These are phyloP conservation scores for Puccinia triticina DNA, from an alignment of 1,284 basidiomycete genomes.

Conservation along the genomic window DNA sequence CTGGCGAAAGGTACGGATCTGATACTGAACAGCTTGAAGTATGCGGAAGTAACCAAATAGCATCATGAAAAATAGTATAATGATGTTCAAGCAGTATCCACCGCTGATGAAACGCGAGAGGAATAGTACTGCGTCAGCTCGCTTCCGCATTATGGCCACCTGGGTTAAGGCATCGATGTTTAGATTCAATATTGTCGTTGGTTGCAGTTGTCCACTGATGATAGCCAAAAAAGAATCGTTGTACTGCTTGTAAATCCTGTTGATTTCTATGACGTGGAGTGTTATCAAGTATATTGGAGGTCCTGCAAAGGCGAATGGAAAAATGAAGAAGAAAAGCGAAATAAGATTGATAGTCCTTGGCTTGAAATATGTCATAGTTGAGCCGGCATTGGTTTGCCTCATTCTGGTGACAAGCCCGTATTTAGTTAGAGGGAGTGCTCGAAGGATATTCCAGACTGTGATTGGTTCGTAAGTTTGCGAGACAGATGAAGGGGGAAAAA, in stretches of 20 bases:
- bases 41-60: slow-evolving; percentile 3
- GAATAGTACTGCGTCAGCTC: background rate
- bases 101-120: background rate
- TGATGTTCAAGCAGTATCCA: background rate
- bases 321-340: background rate
- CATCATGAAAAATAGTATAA: slow-evolving; percentile 17
- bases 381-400: background rate
- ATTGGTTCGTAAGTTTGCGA: too few relatives aligned
- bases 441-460: slow-evolving; percentile 20
- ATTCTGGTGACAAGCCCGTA: background rate
- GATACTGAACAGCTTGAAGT: background rate
- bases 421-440: background rate
- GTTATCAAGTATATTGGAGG: background rate
- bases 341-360: slow-evolving; percentile 9
- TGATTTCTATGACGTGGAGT: background rate
- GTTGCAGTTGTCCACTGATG: background rate
- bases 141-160: background rate
- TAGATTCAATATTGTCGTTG: background rate
- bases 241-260: background rate
- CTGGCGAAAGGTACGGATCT: background rate
- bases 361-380: slow-evolving; percentile 6
- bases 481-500: too few relatives aligned
- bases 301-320: slow-evolving; percentile 1
- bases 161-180: background rate
- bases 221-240: background rate